Conservation (phyloP, 2,329 filamentous ascomycete species). For the Diplodia intermedia region DNA sequence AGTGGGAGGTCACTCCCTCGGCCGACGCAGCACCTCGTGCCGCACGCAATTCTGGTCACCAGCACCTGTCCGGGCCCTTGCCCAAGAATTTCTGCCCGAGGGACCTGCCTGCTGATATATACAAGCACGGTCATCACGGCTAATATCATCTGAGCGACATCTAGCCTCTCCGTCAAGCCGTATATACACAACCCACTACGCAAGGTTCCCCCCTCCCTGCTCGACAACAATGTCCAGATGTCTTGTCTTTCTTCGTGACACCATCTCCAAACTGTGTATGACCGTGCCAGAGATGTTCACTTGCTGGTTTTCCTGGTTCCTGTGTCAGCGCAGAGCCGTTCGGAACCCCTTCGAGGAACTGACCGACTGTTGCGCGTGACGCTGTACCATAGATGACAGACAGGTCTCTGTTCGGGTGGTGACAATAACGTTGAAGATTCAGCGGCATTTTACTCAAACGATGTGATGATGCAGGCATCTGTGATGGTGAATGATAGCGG, state of each 20-base stretch:
- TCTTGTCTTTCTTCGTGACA: background rate
- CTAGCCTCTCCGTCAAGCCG: background rate
- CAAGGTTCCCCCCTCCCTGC: background rate
- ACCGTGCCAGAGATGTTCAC: no score
- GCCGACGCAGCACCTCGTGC: background rate
- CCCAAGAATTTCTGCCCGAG: background rate
- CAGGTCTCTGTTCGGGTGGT: background rate
- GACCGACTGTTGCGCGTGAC: no score
- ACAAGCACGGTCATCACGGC: background rate
- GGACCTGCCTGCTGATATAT: background rate
- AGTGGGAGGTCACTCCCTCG: background rate
- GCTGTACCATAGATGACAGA: no score
- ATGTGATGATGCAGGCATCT: rapidly evolving
- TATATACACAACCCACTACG: background rate
- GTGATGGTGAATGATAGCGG: background rate
- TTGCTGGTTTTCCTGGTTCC: no score
- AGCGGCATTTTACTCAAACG: background rate
- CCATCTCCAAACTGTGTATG: no score
- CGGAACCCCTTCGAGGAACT: no score
- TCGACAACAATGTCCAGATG: background rate
- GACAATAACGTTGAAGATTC: background rate
- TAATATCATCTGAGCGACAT: background rate
- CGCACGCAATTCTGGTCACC: background rate
- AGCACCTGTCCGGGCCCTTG: background rate
- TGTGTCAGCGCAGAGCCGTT: no score